A percentile compares a stretch with the other conserved stretches of the same genome.
These are phyloP conservation scores for Conticribra weissflogii DNA, from an alignment of 108 stramenopile genomes.

Conservation along the genomic window DNA sequence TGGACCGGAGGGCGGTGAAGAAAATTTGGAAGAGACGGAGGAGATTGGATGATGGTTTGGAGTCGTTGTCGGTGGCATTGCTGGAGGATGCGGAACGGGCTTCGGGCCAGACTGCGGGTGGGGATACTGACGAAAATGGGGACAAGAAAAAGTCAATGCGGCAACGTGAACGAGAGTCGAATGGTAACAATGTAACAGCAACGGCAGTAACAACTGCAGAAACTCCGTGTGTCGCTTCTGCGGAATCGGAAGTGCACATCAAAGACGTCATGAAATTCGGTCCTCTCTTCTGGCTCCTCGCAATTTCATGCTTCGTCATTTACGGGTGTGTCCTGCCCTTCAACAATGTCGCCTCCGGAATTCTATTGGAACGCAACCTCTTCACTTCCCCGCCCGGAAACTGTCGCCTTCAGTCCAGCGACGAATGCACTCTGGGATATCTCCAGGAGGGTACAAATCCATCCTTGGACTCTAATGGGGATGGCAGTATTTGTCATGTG, in stretches of 20 bases:
- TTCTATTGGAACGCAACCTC: slow-evolving; percentile 64
- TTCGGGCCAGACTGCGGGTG: not conserved
- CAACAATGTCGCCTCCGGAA: slow-evolving; percentile 66
- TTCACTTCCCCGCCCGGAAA: slow-evolving; percentile 28
- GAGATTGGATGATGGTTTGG: not conserved
- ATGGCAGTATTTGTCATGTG: slow-evolving; percentile 24
- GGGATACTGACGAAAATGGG: not conserved
- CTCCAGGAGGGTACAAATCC: slow-evolving; percentile 27
- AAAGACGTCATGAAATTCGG: slow-evolving; percentile 42
- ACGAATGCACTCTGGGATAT: slow-evolving; percentile 49
- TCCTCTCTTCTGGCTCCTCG: slow-evolving; percentile 59
- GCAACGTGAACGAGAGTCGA: no score
- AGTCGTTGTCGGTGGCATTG: slow-evolving; percentile 24
- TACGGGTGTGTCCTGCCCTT: slow-evolving; percentile 77
- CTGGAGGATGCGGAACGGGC: not conserved
- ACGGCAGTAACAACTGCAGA: not conserved
- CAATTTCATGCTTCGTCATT: slow-evolving; percentile 59
- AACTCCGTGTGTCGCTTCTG: not conserved
- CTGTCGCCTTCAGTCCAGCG: slow-evolving; percentile 32
- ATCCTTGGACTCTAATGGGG: slow-evolving; percentile 13
- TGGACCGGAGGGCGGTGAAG: slow-evolving; percentile 21
- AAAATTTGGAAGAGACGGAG: slow-evolving; percentile 4
- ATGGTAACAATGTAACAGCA: no score
- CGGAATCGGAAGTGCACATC: slow-evolving; percentile 17
- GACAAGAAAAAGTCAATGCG: no score